Percentiles rank a stretch among this genome's conserved stretches.
Conservation (phyloP, 2,329 filamentous ascomycete genomes). For the Bipolaris sorokiniana region DNA sequence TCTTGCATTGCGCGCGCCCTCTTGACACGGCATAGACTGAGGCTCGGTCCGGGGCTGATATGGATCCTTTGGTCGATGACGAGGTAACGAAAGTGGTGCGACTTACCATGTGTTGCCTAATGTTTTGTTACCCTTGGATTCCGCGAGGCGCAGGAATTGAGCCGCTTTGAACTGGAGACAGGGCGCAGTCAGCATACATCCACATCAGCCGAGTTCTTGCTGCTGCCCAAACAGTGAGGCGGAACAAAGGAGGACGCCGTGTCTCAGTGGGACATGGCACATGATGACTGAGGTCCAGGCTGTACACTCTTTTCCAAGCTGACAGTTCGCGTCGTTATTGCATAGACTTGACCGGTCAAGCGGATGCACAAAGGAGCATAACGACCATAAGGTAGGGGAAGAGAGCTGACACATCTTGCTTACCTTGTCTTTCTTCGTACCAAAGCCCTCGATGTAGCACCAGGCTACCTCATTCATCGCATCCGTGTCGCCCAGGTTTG, state of each 20-base stretch:
- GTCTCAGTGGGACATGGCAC: conserved; percentile 35
- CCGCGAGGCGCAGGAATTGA: conserved; percentile 89
- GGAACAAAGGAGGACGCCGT: conserved; percentile 24
- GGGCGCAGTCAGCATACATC: conserved; percentile 42
- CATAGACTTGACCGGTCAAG: conserved; percentile 38
- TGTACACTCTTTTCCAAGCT: conserved; percentile 24
- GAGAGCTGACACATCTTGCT: conserved; percentile 49
- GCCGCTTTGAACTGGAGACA: conserved; percentile 74
- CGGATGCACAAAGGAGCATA: conserved; percentile 12
- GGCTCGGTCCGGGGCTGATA: conserved; percentile 26
- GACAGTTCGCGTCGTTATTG: conserved; percentile 32
- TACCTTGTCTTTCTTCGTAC: conserved; percentile 98
- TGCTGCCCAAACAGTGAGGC: conserved; percentile 53
- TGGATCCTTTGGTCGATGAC: conserved; percentile 26
- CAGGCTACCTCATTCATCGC: conserved; percentile 97
- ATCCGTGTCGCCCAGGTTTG: conserved; percentile 94
- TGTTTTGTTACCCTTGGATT: conserved; percentile 85
- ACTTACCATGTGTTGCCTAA: conserved; percentile 91
- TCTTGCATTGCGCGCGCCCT: conserved; percentile 16
- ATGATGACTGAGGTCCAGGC: conserved; percentile 29
- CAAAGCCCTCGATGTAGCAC: conserved; percentile 97
- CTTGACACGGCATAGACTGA: conserved; percentile 13
- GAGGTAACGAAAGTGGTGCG: conserved; percentile 13
- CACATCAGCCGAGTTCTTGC: conserved; percentile 36
- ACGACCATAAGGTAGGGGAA: conserved; percentile 9